phyloP scores from a whole-genome alignment of 2,329 filamentous ascomycete genomes.

The Calonectria montana region DNA sequence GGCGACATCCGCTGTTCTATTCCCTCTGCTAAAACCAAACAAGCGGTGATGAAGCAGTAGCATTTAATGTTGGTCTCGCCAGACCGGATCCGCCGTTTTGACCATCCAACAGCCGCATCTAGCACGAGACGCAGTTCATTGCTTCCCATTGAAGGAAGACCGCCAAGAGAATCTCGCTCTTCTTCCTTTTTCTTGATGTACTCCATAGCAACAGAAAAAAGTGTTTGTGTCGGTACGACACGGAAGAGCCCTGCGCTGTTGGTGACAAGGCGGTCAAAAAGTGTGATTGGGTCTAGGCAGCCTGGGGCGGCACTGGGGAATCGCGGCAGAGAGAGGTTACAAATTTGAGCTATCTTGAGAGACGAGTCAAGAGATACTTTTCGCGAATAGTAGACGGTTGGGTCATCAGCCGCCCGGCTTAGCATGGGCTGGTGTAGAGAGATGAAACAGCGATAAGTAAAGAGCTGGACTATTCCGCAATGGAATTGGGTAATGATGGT shows the following conservation, averaged over 20 bases:
- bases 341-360: slow-evolving; percentile 49
- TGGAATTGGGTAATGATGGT: slow-evolving; percentile 52
- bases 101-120: slow-evolving; percentile 45
- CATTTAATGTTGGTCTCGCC: slow-evolving; percentile 59
- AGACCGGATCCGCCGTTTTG: slow-evolving; percentile 48
- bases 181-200: slow-evolving; percentile 58
- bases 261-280: slow-evolving; percentile 53
- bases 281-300: slow-evolving; percentile 35
- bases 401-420: slow-evolving; percentile 55
- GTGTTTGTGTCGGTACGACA: slow-evolving; percentile 52
- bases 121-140: slow-evolving; percentile 48
- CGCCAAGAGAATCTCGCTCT: slow-evolving; percentile 46
- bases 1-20: slow-evolving; percentile 44
- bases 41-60: slow-evolving; percentile 49
- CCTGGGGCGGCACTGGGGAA: slow-evolving; percentile 26
- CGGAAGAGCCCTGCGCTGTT: slow-evolving; percentile 57
- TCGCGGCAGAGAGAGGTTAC: slow-evolving; percentile 39
- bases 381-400: slow-evolving; percentile 64
- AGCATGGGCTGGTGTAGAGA: slow-evolving; percentile 66
- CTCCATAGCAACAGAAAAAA: slow-evolving; percentile 59
- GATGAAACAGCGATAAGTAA: slow-evolving; percentile 61
- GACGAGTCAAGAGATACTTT: slow-evolving; percentile 60
- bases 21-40: slow-evolving; percentile 49
- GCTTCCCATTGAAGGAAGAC: slow-evolving; percentile 43
- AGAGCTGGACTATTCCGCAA: slow-evolving; percentile 54